phyloP scores from a whole-genome alignment of 306 rosid species.

The Castanopsis chinensis region DNA sequence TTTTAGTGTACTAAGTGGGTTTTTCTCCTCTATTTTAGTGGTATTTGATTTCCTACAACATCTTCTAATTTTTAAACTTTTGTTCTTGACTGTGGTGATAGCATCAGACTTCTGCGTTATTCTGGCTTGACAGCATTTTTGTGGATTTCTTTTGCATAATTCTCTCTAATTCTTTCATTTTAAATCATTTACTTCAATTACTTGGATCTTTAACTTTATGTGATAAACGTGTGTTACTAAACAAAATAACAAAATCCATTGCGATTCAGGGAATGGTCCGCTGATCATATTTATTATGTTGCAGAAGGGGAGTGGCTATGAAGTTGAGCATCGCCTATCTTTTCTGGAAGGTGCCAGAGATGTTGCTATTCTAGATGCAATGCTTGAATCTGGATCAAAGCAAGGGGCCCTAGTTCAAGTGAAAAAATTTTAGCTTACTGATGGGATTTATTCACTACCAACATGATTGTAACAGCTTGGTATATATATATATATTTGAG shows the following conservation, averaged over 20 bases:
- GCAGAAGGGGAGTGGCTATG: slow-evolving; percentile 52
- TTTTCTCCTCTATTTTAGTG: not conserved
- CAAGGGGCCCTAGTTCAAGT: slow-evolving; percentile 69
- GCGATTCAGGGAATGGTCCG: not conserved
- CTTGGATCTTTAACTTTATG: not conserved
- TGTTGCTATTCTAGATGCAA: slow-evolving; percentile 88
- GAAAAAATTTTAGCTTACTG: slow-evolving; percentile 55
- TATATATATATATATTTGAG: not conserved
- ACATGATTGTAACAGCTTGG: not conserved
- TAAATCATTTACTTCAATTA: slow-evolving; percentile 16
- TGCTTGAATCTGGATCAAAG: slow-evolving; percentile 86
- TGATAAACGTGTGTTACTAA: not conserved
- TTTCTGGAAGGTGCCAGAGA: slow-evolving; percentile 89
- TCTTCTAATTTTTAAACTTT: not conserved
- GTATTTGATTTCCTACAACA: not conserved
- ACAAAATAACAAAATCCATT: not conserved
- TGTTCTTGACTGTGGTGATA: not conserved
- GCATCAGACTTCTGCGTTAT: not conserved
- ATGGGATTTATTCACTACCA: slow-evolving; percentile 4
- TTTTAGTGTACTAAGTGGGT: not conserved
- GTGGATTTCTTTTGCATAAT: not conserved
- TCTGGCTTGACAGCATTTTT: not conserved
- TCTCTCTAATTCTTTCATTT: not conserved
- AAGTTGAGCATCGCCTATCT: slow-evolving; percentile 72
- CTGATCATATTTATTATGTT: slow-evolving; percentile 22